A percentile compares a stretch with the other conserved stretches of the same genome.
Evolutionary conservation across 805 yeast species (phyloP).

Genomic region (Candida maesae): DNA sequence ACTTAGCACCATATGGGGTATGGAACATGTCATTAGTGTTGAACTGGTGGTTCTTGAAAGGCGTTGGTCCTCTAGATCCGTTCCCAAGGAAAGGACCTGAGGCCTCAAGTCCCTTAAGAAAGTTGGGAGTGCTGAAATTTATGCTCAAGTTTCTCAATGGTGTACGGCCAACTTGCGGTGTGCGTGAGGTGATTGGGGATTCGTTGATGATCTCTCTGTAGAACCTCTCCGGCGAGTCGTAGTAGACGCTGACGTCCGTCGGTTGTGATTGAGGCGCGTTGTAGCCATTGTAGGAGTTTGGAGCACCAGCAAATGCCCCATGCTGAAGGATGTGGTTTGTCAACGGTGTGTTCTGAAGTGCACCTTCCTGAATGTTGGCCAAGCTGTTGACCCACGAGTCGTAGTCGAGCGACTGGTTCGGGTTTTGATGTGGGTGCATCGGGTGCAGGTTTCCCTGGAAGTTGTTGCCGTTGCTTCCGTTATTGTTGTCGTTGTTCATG

Average conservation of each 20-base stretch:
- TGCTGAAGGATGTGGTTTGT: slow-evolving; percentile 22
- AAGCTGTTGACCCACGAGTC: slow-evolving; percentile 27
- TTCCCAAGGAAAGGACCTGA: slow-evolving; percentile 4
- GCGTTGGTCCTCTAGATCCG: slow-evolving; percentile 19
- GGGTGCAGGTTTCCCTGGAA: neutral
- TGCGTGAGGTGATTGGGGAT: slow-evolving; percentile 24
- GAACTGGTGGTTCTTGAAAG: slow-evolving; percentile 25
- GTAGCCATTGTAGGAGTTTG: too few relatives aligned
- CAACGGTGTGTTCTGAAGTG: slow-evolving; percentile 26
- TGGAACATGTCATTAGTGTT: slow-evolving; percentile 20
- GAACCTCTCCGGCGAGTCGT: slow-evolving; percentile 27
- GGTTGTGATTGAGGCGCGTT: slow-evolving; percentile 6
- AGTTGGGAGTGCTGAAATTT: slow-evolving; percentile 27
- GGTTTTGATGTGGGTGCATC: too few relatives aligned
- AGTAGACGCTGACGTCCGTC: slow-evolving; percentile 15
- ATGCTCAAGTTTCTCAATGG: slow-evolving; percentile 22
- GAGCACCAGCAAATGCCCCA: too few relatives aligned
- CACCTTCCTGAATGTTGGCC: slow-evolving; percentile 25
- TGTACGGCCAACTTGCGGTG: slow-evolving; percentile 26
- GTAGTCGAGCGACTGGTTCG: slow-evolving; percentile 23
- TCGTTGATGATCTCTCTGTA: slow-evolving; percentile 27
- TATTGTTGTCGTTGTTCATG: neutral
- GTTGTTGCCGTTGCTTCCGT: neutral
- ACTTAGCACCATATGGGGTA: slow-evolving; percentile 17
- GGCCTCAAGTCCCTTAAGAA: slow-evolving; percentile 22